Base-by-base conservation (phyloP, 208 protist species). In the Crithidia brevicula region DNA sequence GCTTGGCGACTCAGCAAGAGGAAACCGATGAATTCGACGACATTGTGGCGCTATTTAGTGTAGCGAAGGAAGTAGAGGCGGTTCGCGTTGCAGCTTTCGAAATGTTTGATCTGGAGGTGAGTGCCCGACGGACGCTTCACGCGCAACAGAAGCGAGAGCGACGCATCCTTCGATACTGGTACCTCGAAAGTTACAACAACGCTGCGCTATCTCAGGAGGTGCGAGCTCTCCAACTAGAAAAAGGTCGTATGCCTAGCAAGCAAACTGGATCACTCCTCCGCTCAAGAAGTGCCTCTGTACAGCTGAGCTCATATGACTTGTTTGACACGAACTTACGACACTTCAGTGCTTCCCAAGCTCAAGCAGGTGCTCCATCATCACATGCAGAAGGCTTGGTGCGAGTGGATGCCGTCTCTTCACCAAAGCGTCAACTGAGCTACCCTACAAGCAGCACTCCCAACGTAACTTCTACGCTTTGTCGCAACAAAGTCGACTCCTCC, bases 71-170 rank as follows among this genome's bases (percentile, higher is more conserved):
- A 31, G 60, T 83, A 43, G 81, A 86, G 42, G 23, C 25, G 13
- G 67, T 87, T 54, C 76, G 79, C 42, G 45, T 72, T 25, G 79
- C 87, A 16, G 79, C 76, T 1, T 82, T 89, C 60, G 67, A 86
- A 43, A 57, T 90, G 49, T 82, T 93, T 43, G 25, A 36, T 28
- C 60, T 90, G 8, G 66, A 93, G 52, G 46, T 46, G 2, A 64
- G 73, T 46, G 65, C 67, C 11, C 74, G 87, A 11, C 67, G 67
- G 8, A 54, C 77, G n/a, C 50, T 93, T 46, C 33, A 28, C 54
- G 61, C 73, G 1, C 83, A 93, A 43, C 82, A 93, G 51, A 40
- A 47, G 28, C 78, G 63, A 22, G 83, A 89, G 52, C 60, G 87
- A 3, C 46, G 51, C n/a, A 75, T 87, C 16, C 54, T 88, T 6